Evolutionary conservation across 2,329 filamentous ascomycete genomes (phyloP), one percentile per base, ranked within the genome.

Genomic region (Aspergillus pseudoterreus): DNA sequence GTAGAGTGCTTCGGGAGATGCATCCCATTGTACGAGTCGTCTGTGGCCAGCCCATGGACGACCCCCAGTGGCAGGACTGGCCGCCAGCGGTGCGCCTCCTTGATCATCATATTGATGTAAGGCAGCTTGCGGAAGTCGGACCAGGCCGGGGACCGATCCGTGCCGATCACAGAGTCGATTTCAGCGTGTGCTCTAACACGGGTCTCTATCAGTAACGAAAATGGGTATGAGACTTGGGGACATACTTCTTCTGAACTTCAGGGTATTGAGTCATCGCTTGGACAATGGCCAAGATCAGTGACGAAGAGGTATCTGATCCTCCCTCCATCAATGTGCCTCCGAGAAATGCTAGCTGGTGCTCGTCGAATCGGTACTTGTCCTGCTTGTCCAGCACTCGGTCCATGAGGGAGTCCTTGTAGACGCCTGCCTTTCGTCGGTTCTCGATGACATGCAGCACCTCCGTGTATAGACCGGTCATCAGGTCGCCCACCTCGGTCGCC

Each of bases 71-170:
- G 51, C 3, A 53, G 43, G 10, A 56, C 54, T 0, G 80, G 78
- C 4, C 80, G 72, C 79, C 81, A 83, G 2, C 82, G 73, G 10
- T 83, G 64, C 1, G 78, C 72, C 54, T 85, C 82, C 53, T 82
- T 82, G 15, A 82, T 72, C 11, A 81, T 70, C 1, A 77, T 78
- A 17, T 74, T 71, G 30, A 83, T 61, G 57, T 84, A 57, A 1
- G 53, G 54, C 14, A 62, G 62, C 21, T 38, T 24, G 35, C 51
- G 45, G 42, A 58, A 55, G 42, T 66, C 59, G 1, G 71, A 65
- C 9, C 71, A 71, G 49, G 78, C 77, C 0, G 80, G 79, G 44
- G 78, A 73, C 14, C 74, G 72, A 59, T 72, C 1, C 59, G 61
- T 35, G 65, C 73, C 80, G 4, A 84, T 69, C 0, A 81, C 73